A percentile compares a stretch with the other conserved stretches of the same genome.
Conservation (phyloP, 768 basidiomycete genomes). For the Tubosaeta sp. region DNA sequence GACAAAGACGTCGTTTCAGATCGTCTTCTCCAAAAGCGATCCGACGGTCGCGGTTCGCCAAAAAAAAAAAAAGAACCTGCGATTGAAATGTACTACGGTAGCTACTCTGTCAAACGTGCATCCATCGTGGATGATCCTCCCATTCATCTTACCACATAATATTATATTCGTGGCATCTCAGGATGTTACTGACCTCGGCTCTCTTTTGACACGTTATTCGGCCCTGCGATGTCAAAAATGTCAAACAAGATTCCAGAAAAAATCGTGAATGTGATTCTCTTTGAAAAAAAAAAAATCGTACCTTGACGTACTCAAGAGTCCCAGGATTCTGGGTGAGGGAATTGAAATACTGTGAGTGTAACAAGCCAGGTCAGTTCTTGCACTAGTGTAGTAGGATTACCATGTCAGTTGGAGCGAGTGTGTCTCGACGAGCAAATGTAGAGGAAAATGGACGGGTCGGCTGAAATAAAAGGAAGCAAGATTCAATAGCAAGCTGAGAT, state of each 20-base stretch:
- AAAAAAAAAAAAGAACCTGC: background rate
- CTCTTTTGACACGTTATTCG: background rate
- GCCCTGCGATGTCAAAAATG: background rate
- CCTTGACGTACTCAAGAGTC: background rate
- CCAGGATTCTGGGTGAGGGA: no score
- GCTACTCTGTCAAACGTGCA: background rate
- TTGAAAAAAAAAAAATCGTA: background rate
- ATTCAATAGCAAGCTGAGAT: no score
- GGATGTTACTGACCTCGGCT: background rate
- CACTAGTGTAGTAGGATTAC: no score
- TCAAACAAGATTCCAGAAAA: background rate
- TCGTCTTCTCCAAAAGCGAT: constrained; percentile 1
- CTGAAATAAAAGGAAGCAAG: no score
- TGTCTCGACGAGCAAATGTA: no score
- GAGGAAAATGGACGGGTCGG: background rate
- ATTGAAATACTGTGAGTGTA: no score
- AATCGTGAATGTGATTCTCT: background rate
- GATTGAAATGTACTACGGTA: background rate
- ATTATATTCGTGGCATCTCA: no score
- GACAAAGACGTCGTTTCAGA: background rate
- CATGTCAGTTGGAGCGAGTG: no score
- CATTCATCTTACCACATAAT: no score
- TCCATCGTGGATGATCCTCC: background rate
- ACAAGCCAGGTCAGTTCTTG: no score
- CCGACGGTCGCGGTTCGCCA: constrained; percentile 8